Evolutionary conservation across 495 filamentous ascomycete species (phyloP), one percentile per base, ranked within the genome.

Genomic region (Darksidea phi): DNA sequence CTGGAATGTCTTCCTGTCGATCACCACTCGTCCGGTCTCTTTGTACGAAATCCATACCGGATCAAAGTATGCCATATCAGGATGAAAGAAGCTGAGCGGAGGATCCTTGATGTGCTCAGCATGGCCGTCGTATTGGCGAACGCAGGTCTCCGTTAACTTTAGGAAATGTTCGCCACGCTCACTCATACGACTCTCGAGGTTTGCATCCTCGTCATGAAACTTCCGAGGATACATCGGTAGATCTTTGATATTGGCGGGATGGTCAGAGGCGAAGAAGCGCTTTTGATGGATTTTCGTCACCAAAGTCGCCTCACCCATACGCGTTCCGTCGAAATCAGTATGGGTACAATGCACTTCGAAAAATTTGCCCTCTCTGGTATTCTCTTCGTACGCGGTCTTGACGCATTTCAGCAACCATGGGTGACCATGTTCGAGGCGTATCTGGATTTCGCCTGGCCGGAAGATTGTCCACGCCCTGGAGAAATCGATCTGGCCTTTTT

Each of bases 1-100:
- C 8, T 68, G 52, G 50, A 76, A 76, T 6, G 73, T 74, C 53
- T 70, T 72, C 10, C 55, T 57, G 41, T 76, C 74, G n/a, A 76
- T 56, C 6, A 76, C 62, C 10, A 75, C 56, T 42, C 74, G 56
- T 1, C 73, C 74, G 12, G 54, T 71, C 47, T 52, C 56, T 50
- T 58, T 48, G n/a, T 49, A 63, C n/a, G 70, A 67, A 2, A 68
- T 48, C 63, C 67, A 74, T 6, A 67, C 54, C 3, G 54, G 42
- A 15, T 66, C 65, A 32, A 48, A 71, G 1, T 43, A 36, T 17
- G 61, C 48, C 37, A 60, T 61, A 37, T 74, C 69, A 11, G 54
- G 54, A 53, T 74, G 54, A 46, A 59, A 71, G 46, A 51, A 70
- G 37, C 65, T 59, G 48, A 48, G 61, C 18, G 73, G 70, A 6